These are phyloP conservation scores for Elaeagnus macrophylla DNA, from an alignment of 306 rosid genomes.

Conservation along the genomic window DNA sequence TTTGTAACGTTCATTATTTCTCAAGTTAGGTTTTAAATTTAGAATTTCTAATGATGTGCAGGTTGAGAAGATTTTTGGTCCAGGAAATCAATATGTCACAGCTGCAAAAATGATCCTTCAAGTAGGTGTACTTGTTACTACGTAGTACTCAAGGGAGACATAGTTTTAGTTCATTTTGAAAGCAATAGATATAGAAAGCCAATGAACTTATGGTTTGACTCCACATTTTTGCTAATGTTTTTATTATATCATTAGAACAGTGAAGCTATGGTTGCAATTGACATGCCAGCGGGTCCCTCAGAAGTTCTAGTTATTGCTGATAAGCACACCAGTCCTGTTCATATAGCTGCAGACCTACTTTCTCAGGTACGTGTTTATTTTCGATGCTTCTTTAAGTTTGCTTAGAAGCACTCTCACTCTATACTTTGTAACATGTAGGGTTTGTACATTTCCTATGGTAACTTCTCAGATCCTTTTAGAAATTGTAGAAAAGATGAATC, in stretches of 20 bases:
- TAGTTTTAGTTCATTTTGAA: background rate
- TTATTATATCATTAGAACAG: constrained; percentile 55
- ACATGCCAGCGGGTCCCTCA: constrained; percentile 99
- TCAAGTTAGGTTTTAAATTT: too few relatives aligned
- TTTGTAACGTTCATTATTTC: too few relatives aligned
- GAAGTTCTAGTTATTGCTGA: constrained; percentile 99
- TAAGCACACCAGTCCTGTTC: constrained; percentile 68
- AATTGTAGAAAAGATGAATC: too few relatives aligned
- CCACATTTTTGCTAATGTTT: background rate
- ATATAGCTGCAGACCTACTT: constrained; percentile 92
- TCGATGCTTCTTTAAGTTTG: background rate
- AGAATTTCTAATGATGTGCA: constrained; percentile 20
- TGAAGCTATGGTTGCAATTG: constrained; percentile 97
- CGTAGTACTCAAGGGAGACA: background rate
- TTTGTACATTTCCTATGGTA: too few relatives aligned
- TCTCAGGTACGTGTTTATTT: constrained; percentile 58
- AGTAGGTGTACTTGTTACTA: constrained; percentile 31
- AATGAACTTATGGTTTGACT: background rate
- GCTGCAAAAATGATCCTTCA: constrained; percentile 99
- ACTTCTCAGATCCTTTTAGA: too few relatives aligned
- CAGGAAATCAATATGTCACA: constrained; percentile 96
- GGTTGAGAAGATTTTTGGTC: constrained; percentile 93
- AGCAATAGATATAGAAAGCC: background rate
- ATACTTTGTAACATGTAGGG: too few relatives aligned
- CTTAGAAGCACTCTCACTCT: too few relatives aligned